Base-by-base conservation (phyloP, 768 basidiomycete species). In the Lentinula edodes region DNA sequence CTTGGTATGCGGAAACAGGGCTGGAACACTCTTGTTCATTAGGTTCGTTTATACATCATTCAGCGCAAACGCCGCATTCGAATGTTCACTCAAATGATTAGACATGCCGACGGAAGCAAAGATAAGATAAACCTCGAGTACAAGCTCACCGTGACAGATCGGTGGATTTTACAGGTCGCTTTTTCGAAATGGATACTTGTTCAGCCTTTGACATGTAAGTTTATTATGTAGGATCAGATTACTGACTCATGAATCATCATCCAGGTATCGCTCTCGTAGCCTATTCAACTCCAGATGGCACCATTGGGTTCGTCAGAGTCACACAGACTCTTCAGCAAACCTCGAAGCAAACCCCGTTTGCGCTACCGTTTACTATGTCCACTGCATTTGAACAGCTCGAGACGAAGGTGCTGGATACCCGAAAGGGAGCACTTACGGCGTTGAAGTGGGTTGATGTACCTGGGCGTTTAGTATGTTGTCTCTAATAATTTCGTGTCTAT, bases 1-100 rank as follows among this genome's bases (percentile, higher is more conserved):
- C 0, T 80, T 93, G 4, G 78, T 88, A n/a, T 71, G 83, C 3
- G 91, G 90, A 3, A 89, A 75, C 65, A 78, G 90, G 23, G 87
- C 83, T 0, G 91, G 91, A 16, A 76, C 76, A 43, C 69, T 92
- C 18, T 68, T 77, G 6, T 82, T 92, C 20, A 68, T 89, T 35
- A 81, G 86, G 88, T 87, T 42, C 18, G 63, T 63, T 15, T 38
- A 28, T 32, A 41, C 41, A 28, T 36, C 13, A 2, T 42, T 39
- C 38, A 13, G 9, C 8, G 5, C 15, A 16, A 20, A 16, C 9
- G 16, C 28, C 20, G 32, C 13, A 39, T 46, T 39, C 28, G 39
- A 41, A 12, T 61, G 63, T 20, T 61, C n/a, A n/a, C 1, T 46
- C 5, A 23, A 20, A 28, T 28, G 28, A 2, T 28, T 50, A 76